Evolutionary conservation across 495 filamentous ascomycete species (phyloP).

Genomic region (Aspergillus funiculosus): DNA sequence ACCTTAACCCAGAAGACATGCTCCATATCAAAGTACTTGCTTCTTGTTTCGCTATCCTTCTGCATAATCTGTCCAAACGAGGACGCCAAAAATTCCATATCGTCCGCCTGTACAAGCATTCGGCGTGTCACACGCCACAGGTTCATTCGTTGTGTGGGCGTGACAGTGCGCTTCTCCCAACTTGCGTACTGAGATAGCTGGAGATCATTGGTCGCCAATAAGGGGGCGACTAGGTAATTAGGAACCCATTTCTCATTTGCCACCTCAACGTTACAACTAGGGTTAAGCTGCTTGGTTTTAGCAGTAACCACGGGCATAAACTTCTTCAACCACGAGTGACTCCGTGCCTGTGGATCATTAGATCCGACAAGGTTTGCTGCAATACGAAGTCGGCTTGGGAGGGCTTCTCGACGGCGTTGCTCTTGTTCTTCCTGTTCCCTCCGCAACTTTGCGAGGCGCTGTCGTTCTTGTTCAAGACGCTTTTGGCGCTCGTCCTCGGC

Average conservation of each 20-base stretch:
- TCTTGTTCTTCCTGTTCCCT: slow-evolving; percentile 51
- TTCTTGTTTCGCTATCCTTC: slow-evolving; percentile 42
- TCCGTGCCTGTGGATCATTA: slow-evolving; percentile 42
- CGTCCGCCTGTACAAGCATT: slow-evolving; percentile 44
- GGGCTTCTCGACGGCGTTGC: slow-evolving; percentile 52
- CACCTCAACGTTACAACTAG: slow-evolving; percentile 33
- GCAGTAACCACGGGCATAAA: slow-evolving; percentile 51
- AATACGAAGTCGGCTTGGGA: slow-evolving; percentile 45
- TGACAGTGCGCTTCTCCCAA: slow-evolving; percentile 55
- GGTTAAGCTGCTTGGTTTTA: slow-evolving; percentile 43
- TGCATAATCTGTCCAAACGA: slow-evolving; percentile 42
- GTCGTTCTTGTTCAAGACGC: slow-evolving; percentile 52
- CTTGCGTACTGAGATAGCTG: slow-evolving; percentile 65
- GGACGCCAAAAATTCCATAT: slow-evolving; percentile 30
- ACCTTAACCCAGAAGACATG: slow-evolving; percentile 77
- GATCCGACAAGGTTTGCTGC: slow-evolving; percentile 46
- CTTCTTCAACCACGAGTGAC: slow-evolving; percentile 40
- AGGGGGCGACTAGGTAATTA: slow-evolving; percentile 67
- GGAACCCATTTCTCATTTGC: slow-evolving; percentile 66
- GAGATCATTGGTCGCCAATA: slow-evolving; percentile 71
- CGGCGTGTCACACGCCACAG: slow-evolving; percentile 51
- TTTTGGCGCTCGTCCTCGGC: slow-evolving; percentile 51
- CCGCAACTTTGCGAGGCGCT: slow-evolving; percentile 42
- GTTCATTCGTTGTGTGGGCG: slow-evolving; percentile 42
- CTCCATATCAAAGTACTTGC: slow-evolving; percentile 50